Conservation (phyloP, 768 basidiomycete genomes). For the Agaricus subrufescens region DNA sequence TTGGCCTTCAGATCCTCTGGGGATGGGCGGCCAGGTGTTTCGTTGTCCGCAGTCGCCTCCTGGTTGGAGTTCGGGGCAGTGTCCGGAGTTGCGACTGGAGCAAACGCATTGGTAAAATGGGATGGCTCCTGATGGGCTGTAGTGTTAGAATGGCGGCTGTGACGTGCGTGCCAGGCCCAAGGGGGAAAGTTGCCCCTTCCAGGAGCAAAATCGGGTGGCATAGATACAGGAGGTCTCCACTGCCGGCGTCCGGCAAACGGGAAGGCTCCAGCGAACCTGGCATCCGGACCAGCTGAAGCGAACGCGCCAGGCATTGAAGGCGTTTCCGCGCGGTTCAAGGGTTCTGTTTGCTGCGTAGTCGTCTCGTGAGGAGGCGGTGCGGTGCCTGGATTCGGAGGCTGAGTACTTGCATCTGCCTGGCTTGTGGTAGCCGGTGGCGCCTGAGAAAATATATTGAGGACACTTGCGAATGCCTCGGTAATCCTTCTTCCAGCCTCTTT, state of each 20-base stretch:
- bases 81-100: neutral
- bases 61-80: neutral
- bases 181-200: neutral
- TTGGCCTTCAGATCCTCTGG: conserved; percentile 37
- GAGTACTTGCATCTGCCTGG: conserved; percentile 12
- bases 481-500: conserved; percentile 62
- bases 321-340: conserved; percentile 10
- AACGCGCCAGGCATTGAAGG: conserved; percentile 8
- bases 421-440: conserved; percentile 3
- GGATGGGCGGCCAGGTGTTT: conserved; percentile 17
- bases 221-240: neutral
- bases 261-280: neutral
- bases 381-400: conserved; percentile 12
- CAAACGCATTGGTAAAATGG: neutral
- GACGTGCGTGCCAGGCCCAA: neutral
- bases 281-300: neutral
- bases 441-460: conserved; percentile 52
- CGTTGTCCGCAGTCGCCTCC: neutral
- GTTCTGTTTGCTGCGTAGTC: neutral
- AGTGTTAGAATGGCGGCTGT: neutral
- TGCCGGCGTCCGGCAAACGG: neutral
- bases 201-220: conserved; percentile 1
- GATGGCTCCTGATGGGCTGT: neutral
- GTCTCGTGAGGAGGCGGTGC: neutral
- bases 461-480: conserved; percentile 54